Conservation (phyloP, 441 rosid species). For the Eruca vesicaria region DNA sequence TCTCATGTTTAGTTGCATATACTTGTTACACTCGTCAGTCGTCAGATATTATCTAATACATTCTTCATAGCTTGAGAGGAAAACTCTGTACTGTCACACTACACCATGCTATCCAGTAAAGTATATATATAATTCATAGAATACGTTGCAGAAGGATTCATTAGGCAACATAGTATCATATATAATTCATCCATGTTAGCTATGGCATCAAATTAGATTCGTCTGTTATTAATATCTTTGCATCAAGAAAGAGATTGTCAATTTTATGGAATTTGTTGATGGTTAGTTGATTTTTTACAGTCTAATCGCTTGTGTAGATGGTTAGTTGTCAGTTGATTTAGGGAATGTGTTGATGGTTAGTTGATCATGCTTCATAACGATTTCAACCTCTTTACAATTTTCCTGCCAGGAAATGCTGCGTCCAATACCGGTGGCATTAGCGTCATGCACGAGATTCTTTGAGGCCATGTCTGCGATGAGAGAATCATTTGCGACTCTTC, state of each 20-base stretch:
- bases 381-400: not conserved
- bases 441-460: constrained; percentile 92
- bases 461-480: constrained; percentile 99
- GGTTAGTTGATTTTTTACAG: not conserved
- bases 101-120: not conserved
- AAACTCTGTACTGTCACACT: not conserved
- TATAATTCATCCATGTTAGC: not conserved
- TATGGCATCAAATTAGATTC: not conserved
- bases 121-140: not conserved
- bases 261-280: not conserved
- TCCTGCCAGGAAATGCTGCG: constrained; percentile 80
- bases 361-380: not conserved
- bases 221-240: not conserved
- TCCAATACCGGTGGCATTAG: constrained; percentile 95
- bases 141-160: not conserved
- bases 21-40: not conserved
- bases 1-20: not conserved
- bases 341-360: not conserved
- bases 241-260: not conserved
- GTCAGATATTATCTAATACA: not conserved
- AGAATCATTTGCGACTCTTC: constrained; percentile 92
- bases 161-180: not conserved
- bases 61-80: constrained; percentile 3
- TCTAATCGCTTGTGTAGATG: not conserved
- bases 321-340: not conserved